Evolutionary conservation across 345 rosid species (phyloP).

Genomic region (Aethionema arabicum): DNA sequence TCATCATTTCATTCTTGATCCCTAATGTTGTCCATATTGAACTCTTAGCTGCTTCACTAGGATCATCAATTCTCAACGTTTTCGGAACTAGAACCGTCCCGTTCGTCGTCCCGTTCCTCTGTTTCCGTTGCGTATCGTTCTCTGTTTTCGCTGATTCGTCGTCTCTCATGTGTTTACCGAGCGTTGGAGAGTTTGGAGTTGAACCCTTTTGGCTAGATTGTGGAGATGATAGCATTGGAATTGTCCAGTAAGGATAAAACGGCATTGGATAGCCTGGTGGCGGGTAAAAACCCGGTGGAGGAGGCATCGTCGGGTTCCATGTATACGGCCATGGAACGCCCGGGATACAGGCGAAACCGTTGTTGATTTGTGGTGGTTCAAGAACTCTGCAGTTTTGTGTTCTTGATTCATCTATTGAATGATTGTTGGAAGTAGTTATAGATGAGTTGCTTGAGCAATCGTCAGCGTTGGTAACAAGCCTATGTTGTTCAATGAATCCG

Average conservation of each 20-base stretch:
- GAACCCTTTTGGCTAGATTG: slow-evolving; percentile 42
- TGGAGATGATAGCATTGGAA: slow-evolving; percentile 55
- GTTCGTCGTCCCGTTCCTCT: slow-evolving; percentile 46
- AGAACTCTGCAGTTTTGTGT: slow-evolving; percentile 23
- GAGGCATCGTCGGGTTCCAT: slow-evolving; percentile 58
- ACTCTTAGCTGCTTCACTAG: slow-evolving; percentile 72
- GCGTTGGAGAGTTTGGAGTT: slow-evolving; percentile 44
- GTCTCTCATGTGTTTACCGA: slow-evolving; percentile 80
- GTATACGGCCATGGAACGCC: slow-evolving; percentile 85
- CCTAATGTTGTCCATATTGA: slow-evolving; percentile 76
- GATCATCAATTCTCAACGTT: slow-evolving; percentile 70
- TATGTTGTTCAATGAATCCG: slow-evolving; percentile 31
- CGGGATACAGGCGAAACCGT: slow-evolving; percentile 55
- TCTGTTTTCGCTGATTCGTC: slow-evolving; percentile 37
- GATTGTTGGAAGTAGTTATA: slow-evolving; percentile 38
- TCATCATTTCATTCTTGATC: slow-evolving; percentile 51
- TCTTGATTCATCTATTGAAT: slow-evolving; percentile 34
- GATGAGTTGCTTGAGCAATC: slow-evolving; percentile 59
- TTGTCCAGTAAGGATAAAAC: slow-evolving; percentile 69
- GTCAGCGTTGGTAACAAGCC: slow-evolving; percentile 46
- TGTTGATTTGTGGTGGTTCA: slow-evolving; percentile 37
- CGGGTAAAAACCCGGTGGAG: slow-evolving; percentile 58
- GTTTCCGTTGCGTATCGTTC: slow-evolving; percentile 33
- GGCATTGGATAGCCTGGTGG: slow-evolving; percentile 64
- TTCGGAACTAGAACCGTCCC: slow-evolving; percentile 64